Percentiles rank a stretch among this genome's conserved stretches.
phyloP scores from a whole-genome alignment of 1,284 basidiomycete genomes.

The Moesziomyces aphidis region DNA sequence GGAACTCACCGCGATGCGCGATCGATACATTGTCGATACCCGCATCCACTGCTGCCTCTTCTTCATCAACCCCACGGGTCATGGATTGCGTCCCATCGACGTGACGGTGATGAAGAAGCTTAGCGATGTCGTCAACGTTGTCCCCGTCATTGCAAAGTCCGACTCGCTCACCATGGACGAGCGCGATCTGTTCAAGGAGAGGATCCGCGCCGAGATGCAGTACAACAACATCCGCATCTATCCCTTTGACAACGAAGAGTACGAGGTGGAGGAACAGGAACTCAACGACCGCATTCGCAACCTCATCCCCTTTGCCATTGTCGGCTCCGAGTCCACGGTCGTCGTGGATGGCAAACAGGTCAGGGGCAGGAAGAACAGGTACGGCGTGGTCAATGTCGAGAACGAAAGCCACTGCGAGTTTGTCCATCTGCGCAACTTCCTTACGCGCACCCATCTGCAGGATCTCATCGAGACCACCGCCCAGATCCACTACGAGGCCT shows the following conservation, averaged over 20 bases:
- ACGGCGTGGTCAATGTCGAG: slow-evolving; percentile 98
- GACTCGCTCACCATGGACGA: slow-evolving; percentile 95
- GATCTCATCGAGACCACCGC: slow-evolving; percentile 99
- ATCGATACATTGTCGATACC: slow-evolving; percentile 97
- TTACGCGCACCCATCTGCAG: slow-evolving; percentile 92
- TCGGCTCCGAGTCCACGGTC: slow-evolving; percentile 93
- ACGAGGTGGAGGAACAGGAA: slow-evolving; percentile 87
- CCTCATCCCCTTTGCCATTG: slow-evolving; percentile 95
- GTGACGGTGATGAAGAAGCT: slow-evolving; percentile 99
- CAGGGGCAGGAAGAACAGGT: slow-evolving; percentile 94
- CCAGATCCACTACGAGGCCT: slow-evolving; percentile 98
- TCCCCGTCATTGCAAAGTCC: slow-evolving; percentile 98
- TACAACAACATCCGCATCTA: slow-evolving; percentile 94
- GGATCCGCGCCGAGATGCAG: slow-evolving; percentile 92
- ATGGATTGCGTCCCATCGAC: slow-evolving; percentile 75
- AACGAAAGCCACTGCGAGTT: slow-evolving; percentile 95
- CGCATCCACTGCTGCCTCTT: slow-evolving; percentile 98
- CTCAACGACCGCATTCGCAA: slow-evolving; percentile 91
- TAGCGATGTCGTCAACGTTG: slow-evolving; percentile 97
- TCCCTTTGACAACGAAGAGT: slow-evolving; percentile 96
- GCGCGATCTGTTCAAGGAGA: slow-evolving; percentile 89
- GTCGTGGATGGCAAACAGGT: slow-evolving; percentile 96
- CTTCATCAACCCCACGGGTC: slow-evolving; percentile 82
- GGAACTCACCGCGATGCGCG: slow-evolving; percentile 97
- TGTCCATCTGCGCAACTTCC: slow-evolving; percentile 94